Evolutionary conservation across 495 filamentous ascomycete genomes (phyloP), one percentile per base, ranked within the genome.

Genomic region (Copromyces sp.): DNA sequence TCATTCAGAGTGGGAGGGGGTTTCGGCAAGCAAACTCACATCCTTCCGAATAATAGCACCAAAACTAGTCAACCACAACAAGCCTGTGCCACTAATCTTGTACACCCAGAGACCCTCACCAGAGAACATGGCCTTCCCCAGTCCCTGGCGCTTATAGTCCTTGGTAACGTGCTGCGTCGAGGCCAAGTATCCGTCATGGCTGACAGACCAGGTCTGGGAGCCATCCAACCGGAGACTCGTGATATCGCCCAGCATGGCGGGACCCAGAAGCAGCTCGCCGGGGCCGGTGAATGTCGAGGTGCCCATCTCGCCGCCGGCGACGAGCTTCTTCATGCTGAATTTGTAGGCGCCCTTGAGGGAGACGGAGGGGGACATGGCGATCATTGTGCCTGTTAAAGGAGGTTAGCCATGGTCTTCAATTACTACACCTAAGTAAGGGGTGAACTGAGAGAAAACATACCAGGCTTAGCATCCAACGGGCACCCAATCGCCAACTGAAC

Each of bases 11-110:
- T 24, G 24, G 24, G 24, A 24, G 24, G 1, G 24, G 24, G 0
- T 24, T 24, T 24, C 24, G 24, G 24, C 24, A 24, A 24, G 24
- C 24, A 24, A 24, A 87, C 91, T 83, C 82, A 97, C 93, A 80
- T 99, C 94, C 82, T 98, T 98, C 77, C 93, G 88, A 72, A 99
- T 92, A 73, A 99, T 97, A 3, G 96, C 95, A 1, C 95, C 95
- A 73, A 98, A 94, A 77, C 93, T 96, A 9, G 92, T 93, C 40
- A 98, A 82, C 91, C 94, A 99, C 39, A 97, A 73, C 39, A 98
- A 79, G 0, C 95, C 95, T 5, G 81, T 85, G 0, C 94, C 94
- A 11, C 83, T 86, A 32, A 98, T 91, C 80, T 92, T 94, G 80
- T 96, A 96, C 9, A 98, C 89, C 82, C 95, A 98, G 68, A 97